Percentiles rank a stretch among this genome's conserved stretches.
Evolutionary conservation across 176 grass and related monocot genomes (phyloP).

Genomic region (Poa annua): DNA sequence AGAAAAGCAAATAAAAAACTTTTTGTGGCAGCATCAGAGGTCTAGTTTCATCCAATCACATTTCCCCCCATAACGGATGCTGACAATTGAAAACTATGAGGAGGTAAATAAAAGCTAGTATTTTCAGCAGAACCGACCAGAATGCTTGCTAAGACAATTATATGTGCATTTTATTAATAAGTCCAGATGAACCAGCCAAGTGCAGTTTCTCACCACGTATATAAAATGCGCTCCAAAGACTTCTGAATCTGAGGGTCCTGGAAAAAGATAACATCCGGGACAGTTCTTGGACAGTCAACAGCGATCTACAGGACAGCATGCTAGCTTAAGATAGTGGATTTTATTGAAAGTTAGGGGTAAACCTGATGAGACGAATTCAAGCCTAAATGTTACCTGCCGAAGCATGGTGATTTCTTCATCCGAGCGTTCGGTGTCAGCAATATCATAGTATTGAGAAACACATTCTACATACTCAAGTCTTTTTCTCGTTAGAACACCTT

Average conservation of each 20-base stretch:
- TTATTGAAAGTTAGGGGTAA: background rate
- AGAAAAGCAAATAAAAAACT: background rate
- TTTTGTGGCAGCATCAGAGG: background rate
- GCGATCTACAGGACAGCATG: slow-evolving; percentile 52
- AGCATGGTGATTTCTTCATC: slow-evolving; percentile 99
- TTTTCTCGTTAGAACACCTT: slow-evolving; percentile 89
- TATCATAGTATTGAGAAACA: slow-evolving; percentile 93
- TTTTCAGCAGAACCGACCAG: background rate
- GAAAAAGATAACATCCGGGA: slow-evolving; percentile 74
- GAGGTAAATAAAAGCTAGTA: background rate
- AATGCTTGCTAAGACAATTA: background rate
- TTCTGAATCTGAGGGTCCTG: slow-evolving; percentile 85
- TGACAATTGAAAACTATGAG: background rate
- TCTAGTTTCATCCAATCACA: background rate
- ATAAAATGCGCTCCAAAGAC: slow-evolving; percentile 89
- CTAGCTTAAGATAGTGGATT: slow-evolving; percentile 15
- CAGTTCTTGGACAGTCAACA: slow-evolving; percentile 82
- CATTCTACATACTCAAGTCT: slow-evolving; percentile 97
- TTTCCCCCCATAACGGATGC: background rate
- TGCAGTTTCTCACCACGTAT: slow-evolving; percentile 76
- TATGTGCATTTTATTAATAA: background rate
- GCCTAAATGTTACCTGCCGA: slow-evolving; percentile 61
- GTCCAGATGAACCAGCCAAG: slow-evolving; percentile 26
- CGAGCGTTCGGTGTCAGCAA: slow-evolving; percentile 80
- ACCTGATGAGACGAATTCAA: background rate